phyloP scores from a whole-genome alignment of 345 rosid genomes.

The Gossypium australe region DNA sequence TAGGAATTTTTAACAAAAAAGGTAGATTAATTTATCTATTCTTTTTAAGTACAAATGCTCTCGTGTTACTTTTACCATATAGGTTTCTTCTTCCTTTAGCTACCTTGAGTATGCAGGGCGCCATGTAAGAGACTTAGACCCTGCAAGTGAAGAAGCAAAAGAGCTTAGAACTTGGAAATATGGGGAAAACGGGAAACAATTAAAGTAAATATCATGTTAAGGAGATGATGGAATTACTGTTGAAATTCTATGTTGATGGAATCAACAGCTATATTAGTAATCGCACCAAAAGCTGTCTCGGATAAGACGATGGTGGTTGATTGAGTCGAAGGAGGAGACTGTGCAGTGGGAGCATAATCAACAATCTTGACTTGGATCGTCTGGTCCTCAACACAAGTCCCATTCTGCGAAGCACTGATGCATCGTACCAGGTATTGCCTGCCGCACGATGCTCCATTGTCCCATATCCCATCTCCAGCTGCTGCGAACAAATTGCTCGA shows the following conservation, averaged over 20 bases:
- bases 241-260: conserved; percentile 47
- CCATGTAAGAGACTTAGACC: background rate
- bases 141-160: background rate
- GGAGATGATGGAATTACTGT: conserved; percentile 30
- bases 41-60: no score
- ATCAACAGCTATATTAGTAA: conserved; percentile 28
- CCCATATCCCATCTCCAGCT: conserved; percentile 71
- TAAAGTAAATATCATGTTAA: background rate
- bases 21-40: no score
- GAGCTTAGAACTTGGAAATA: background rate
- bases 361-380: conserved; percentile 49
- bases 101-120: no score
- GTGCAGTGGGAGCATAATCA: conserved; percentile 27
- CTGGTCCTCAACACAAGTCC: conserved; percentile 29
- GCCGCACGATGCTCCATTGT: conserved; percentile 63
- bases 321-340: conserved; percentile 6
- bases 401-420: conserved; percentile 37
- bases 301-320: conserved; percentile 51
- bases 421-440: conserved; percentile 56
- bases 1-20: no score
- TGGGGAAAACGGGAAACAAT: background rate
- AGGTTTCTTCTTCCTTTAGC: background rate
- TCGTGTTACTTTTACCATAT: background rate
- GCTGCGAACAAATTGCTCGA: conserved; percentile 54
- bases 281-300: conserved; percentile 35